These are phyloP conservation scores for Mycena galopus DNA, from an alignment of 768 basidiomycete genomes.

Conservation along the genomic window DNA sequence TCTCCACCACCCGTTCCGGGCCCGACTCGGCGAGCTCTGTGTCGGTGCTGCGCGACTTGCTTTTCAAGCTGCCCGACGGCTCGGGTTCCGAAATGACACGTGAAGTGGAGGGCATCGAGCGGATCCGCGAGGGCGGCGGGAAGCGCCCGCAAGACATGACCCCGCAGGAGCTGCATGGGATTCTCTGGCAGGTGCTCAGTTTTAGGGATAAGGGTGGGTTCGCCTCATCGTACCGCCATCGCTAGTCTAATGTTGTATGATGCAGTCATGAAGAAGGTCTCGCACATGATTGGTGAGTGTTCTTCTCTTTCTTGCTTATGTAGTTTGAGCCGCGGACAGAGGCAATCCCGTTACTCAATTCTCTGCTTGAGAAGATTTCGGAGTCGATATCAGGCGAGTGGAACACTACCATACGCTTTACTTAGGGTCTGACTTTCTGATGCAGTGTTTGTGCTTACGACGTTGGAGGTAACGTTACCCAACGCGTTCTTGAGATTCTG, in stretches of 20 bases:
- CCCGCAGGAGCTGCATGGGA: slow-evolving; percentile 88
- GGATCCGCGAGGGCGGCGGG: slow-evolving; percentile 75
- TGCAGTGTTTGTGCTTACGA: slow-evolving; percentile 84
- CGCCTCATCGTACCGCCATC: background rate
- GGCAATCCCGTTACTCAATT: slow-evolving; percentile 84
- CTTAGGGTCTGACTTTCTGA: slow-evolving; percentile 1
- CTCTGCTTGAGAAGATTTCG: slow-evolving; percentile 83
- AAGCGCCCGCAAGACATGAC: slow-evolving; percentile 85
- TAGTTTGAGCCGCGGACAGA: slow-evolving; percentile 53
- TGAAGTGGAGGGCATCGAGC: slow-evolving; percentile 81
- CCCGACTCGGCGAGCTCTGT: slow-evolving; percentile 49
- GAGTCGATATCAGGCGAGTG: slow-evolving; percentile 75
- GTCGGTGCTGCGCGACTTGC: slow-evolving; percentile 69
- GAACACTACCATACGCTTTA: background rate
- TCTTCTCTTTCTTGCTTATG: background rate
- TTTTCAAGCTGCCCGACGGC: slow-evolving; percentile 75
- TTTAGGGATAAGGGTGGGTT: slow-evolving; percentile 83
- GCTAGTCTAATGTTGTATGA: background rate
- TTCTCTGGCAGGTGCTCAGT: slow-evolving; percentile 87
- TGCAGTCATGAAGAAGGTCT: slow-evolving; percentile 82
- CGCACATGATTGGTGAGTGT: slow-evolving; percentile 71
- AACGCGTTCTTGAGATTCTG: background rate
- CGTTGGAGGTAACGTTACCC: slow-evolving; percentile 69
- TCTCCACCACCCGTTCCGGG: slow-evolving; percentile 55
- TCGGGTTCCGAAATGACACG: slow-evolving; percentile 73